Base-by-base conservation (phyloP, 1,284 basidiomycete genomes). In the Ustilago esculenta region DNA sequence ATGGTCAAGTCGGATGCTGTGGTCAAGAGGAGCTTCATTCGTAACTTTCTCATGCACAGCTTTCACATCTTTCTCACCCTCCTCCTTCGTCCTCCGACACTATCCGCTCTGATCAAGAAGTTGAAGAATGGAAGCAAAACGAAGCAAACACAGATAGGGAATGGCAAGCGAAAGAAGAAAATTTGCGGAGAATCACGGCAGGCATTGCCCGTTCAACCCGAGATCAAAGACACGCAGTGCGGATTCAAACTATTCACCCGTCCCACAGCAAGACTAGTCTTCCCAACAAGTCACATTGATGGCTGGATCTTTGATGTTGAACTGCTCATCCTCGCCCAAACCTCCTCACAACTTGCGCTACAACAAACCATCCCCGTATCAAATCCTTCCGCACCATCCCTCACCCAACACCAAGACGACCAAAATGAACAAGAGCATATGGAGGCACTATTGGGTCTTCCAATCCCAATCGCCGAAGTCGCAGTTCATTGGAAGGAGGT, bases 221-320 rank as follows among this genome's bases (percentile, higher is more conserved):
- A 92, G 75, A 91, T 96, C 70, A 87, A 90, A 29, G 94, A 96
- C 84, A 97, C 94, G 18, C 94, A 96, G 82, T 96, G 94, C 80
- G 94, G 94, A 33, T 97, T 97, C 88, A 96, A 97, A 83, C 81
- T 85, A 23, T 76, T 81, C 87, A 94, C 92, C 7, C 90, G 92
- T 2, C 80, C 85, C 5, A 89, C 92, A 0, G 92, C 92, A 8
- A 86, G 85, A 42, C 85, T 87, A 51, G 88, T 96, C 55, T 96
- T 95, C 82, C 92, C 92, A 0, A 39, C 63, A 7, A 50, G 60
- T 8, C 79, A 81, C 52, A 80, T 80, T 43, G 75, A 81, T 47
- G 72, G 78, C 11, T 96, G 93, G 93, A 94, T 95, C 78, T 96
- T 96, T 76, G 93, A 96, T 81, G 94, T 95, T 50, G 94, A 96